Percentiles rank a stretch among this genome's conserved stretches.
Evolutionary conservation across 2,329 filamentous ascomycete genomes (phyloP).

Genomic region (Chaetomium strumarium): DNA sequence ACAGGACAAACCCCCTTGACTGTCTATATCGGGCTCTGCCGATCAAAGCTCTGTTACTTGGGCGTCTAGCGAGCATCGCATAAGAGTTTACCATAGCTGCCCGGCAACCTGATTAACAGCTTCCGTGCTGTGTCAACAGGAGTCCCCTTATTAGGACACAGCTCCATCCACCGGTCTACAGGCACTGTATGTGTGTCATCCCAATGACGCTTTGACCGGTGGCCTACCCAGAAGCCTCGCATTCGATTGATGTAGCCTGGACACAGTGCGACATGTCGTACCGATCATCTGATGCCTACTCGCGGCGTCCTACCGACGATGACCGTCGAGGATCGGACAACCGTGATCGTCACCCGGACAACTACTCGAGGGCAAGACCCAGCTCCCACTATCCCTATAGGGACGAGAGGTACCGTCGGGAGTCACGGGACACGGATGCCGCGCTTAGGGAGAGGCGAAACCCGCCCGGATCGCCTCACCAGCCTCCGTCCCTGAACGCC

Average conservation of each 20-base stretch:
- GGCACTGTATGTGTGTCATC: too few species aligned
- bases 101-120: too few species aligned
- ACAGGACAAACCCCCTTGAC: too few species aligned
- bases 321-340: conserved; percentile 15
- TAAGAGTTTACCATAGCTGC: too few species aligned
- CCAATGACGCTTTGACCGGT: background rate
- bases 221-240: background rate
- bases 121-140: too few species aligned
- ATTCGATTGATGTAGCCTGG: background rate
- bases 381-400: background rate
- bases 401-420: conserved; percentile 14
- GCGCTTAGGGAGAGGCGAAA: conserved; percentile 12
- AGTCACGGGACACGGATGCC: conserved; percentile 1
- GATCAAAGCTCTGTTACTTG: too few species aligned
- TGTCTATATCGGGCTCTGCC: too few species aligned
- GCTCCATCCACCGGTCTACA: background rate
- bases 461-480: background rate
- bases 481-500: background rate
- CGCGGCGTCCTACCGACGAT: conserved; percentile 18
- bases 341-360: conserved; percentile 12
- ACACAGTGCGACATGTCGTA: conserved; percentile 10
- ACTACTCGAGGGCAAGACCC: conserved; percentile 3
- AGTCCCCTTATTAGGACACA: background rate
- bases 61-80: too few species aligned
- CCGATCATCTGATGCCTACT: conserved; percentile 16